Base-by-base conservation (phyloP, 2,329 filamentous ascomycete species). In the Sporothrix brunneoviolacea region DNA sequence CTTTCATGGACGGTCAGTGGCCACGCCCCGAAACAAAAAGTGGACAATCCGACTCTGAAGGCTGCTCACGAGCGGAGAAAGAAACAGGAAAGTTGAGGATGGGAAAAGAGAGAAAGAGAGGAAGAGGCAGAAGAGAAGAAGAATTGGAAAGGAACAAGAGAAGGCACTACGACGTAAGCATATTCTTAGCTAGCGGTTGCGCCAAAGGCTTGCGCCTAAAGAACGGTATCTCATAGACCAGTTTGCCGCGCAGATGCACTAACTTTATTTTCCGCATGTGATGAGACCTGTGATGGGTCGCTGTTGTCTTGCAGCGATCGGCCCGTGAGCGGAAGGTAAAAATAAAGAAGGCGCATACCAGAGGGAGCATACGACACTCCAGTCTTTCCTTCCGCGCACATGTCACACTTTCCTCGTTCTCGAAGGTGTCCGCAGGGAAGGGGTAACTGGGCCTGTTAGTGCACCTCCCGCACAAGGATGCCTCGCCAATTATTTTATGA, bases 241-340 rank as follows among this genome's bases (percentile, higher is more conserved):
- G 28, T 30, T 43, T 49, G 39, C 47, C 39, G 39, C 46, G 47
- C 38, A 36, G 28, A 33, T 19, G 10, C 27, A 24, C 37, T 35
- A 41, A 32, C 19, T 22, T 28, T 15, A 8, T 22, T 33, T n/a
- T 13, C 36, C n/a, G 18, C 24, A 39, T 36, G 46, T 28, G 38
- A 28, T 30, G 13, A 41, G 44, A 4, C 32, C 35, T 48, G 46
- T 41, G 46, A 42, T 16, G 28, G 24, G 47, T 12, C 30, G 39
- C 13, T 18, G 38, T 43, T 35, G 9, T 22, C 39, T 37, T 42
- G 47, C 47, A 43, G 32, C 15, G 39, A 43, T 37, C 32, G 22
- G 30, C 39, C 12, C 13, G 5, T 18, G 5, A 19, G 18, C 22
- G 27, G 27, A 40, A 21, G 30, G 22, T 28, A 3, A 33, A 38